phyloP scores from a whole-genome alignment of 1,139 yeast genomes.

The Taphrina sp. region DNA sequence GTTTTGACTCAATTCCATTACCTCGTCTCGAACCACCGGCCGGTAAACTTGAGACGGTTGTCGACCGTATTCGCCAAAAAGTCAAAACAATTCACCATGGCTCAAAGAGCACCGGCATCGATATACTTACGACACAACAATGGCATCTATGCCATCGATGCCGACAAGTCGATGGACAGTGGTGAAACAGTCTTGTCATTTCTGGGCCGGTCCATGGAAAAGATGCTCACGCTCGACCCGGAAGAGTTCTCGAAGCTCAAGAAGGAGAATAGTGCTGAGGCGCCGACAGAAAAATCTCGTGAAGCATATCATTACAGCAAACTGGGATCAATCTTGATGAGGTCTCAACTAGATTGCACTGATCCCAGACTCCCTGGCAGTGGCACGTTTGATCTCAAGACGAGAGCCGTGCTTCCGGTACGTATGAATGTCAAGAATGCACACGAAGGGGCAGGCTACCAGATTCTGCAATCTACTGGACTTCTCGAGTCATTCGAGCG shows the following conservation, averaged over 20 bases:
- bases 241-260: constrained; percentile 49
- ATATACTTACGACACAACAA: constrained; percentile 49
- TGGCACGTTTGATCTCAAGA: constrained; percentile 88
- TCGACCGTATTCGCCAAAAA: constrained; percentile 48
- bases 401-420: constrained; percentile 85
- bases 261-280: constrained; percentile 38
- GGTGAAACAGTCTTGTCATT: constrained; percentile 66
- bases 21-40: constrained; percentile 61
- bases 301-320: constrained; percentile 66
- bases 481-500: constrained; percentile 72
- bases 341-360: constrained; percentile 88
- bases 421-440: constrained; percentile 59
- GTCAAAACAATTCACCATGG: constrained; percentile 39
- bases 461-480: constrained; percentile 61
- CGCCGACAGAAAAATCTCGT: constrained; percentile 32
- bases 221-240: constrained; percentile 38
- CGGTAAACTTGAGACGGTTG: constrained; percentile 50
- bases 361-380: constrained; percentile 79
- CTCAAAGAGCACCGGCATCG: constrained; percentile 50
- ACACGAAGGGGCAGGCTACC: constrained; percentile 64
- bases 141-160: constrained; percentile 60
- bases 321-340: constrained; percentile 66
- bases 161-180: constrained; percentile 66
- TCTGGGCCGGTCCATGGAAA: constrained; percentile 49
- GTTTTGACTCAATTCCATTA: constrained; percentile 71